Conservation (phyloP, 805 yeast genomes). For the Lipomyces kockii region DNA sequence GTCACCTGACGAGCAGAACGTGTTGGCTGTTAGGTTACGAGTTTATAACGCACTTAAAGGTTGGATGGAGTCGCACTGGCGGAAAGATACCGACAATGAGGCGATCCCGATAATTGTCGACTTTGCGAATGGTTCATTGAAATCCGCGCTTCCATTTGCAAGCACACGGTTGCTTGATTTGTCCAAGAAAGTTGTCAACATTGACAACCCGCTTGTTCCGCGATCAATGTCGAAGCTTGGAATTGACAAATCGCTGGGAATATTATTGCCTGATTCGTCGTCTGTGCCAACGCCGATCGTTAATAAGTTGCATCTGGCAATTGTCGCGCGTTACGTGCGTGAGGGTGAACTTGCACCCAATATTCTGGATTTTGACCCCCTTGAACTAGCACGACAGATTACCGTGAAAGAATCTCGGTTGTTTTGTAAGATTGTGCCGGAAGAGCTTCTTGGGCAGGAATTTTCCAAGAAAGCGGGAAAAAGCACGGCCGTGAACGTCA, state of each 20-base stretch:
- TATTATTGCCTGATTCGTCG: conserved; percentile 33
- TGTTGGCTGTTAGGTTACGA: conserved; percentile 30
- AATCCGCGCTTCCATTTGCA: conserved; percentile 23
- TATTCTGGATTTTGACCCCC: conserved; percentile 68
- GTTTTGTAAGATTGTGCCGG: conserved; percentile 68
- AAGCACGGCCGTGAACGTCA: conserved; percentile 45
- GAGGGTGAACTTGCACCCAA: conserved; percentile 39
- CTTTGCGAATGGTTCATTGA: conserved; percentile 31
- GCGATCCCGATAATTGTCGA: conserved; percentile 33
- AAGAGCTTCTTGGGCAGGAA: conserved; percentile 53
- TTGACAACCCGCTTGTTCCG: conserved; percentile 28
- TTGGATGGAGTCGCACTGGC: conserved; percentile 93
- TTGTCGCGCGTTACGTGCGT: conserved; percentile 16
- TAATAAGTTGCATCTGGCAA: conserved; percentile 22
- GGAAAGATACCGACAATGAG: conserved; percentile 29
- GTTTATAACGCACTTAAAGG: conserved; percentile 71
- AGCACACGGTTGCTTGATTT: conserved; percentile 26
- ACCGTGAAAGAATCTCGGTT: conserved; percentile 75
- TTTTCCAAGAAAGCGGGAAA: conserved; percentile 44
- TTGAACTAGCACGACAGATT: conserved; percentile 81
- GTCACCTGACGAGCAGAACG: conserved; percentile 31
- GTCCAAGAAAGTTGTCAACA: conserved; percentile 17
- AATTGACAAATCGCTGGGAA: conserved; percentile 25
- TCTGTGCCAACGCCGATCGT: conserved; percentile 37
- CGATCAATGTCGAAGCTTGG: conserved; percentile 36